These are phyloP conservation scores for Mycena capillaripes DNA, from an alignment of 768 basidiomycete genomes.

Conservation along the genomic window DNA sequence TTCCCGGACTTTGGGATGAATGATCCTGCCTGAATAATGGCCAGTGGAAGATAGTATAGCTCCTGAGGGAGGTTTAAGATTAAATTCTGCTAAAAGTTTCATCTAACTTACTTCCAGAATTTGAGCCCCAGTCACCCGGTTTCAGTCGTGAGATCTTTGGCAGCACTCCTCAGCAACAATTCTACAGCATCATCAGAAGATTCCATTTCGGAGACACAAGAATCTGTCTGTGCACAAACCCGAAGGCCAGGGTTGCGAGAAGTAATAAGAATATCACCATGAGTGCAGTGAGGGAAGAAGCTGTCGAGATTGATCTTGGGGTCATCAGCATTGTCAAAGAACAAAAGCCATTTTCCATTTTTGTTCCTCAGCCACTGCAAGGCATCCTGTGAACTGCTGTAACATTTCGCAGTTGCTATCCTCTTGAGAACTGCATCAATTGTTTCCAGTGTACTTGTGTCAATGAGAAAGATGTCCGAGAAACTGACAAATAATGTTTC, in stretches of 20 bases:
- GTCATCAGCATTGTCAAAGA: slow-evolving; percentile 19
- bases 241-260: slow-evolving; percentile 11
- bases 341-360: slow-evolving; percentile 3
- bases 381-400: slow-evolving; percentile 3
- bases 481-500: slow-evolving; percentile 22
- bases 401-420: background rate
- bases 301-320: slow-evolving; percentile 1
- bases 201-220: background rate
- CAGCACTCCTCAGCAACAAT: slow-evolving; percentile 1
- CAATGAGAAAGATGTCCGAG: background rate
- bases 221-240: background rate
- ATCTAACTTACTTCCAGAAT: slow-evolving; percentile 26
- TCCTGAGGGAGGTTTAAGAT: background rate
- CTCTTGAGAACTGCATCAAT: slow-evolving; percentile 16
- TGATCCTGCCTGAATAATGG: slow-evolving; percentile 20
- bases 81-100: background rate
- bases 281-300: slow-evolving; percentile 17
- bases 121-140: background rate
- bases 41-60: slow-evolving; percentile 9
- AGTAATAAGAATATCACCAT: slow-evolving; percentile 31
- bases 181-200: slow-evolving; percentile 10
- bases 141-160: background rate
- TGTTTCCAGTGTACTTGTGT: slow-evolving; percentile 11
- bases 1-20: slow-evolving; percentile 1
- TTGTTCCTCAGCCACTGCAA: slow-evolving; percentile 1